Evolutionary conservation across 768 basidiomycete genomes (phyloP).

Genomic region (Trametes cingulata): DNA sequence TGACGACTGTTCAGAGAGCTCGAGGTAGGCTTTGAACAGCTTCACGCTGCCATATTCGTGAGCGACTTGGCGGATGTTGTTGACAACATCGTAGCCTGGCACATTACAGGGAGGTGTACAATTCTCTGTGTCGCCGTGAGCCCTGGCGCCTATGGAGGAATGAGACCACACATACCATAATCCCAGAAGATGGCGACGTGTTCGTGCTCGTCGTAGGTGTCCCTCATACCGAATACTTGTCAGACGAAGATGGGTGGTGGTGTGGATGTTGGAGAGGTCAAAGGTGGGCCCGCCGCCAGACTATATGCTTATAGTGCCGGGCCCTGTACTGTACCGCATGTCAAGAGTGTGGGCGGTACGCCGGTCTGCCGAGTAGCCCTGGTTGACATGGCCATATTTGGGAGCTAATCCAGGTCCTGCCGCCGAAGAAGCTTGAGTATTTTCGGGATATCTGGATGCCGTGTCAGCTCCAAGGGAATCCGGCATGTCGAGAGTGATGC

Average conservation of each 20-base stretch:
- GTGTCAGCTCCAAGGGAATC: too few relatives aligned
- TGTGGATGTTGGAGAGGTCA: background rate
- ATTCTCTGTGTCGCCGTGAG: constrained; percentile 34
- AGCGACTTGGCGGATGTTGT: constrained; percentile 48
- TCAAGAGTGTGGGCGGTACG: constrained; percentile 16
- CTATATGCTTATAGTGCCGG: background rate
- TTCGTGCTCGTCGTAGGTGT: constrained; percentile 19
- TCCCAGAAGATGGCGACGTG: constrained; percentile 47
- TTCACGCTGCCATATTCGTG: constrained; percentile 49
- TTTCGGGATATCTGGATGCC: background rate
- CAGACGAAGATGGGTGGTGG: background rate
- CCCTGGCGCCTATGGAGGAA: background rate
- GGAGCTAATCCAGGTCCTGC: background rate
- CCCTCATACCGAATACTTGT: background rate
- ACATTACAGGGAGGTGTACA: constrained; percentile 38
- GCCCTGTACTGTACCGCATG: constrained; percentile 13
- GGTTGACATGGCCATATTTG: background rate
- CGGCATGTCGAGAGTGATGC: too few relatives aligned
- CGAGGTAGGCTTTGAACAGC: constrained; percentile 57
- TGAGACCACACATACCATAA: constrained; percentile 33
- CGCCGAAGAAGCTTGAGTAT: background rate
- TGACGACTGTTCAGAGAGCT: constrained; percentile 43
- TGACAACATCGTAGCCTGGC: constrained; percentile 47
- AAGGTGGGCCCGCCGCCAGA: background rate
- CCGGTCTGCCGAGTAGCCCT: constrained; percentile 6